Base-by-base conservation (phyloP, 768 basidiomycete species). In the Trametes punicea region DNA sequence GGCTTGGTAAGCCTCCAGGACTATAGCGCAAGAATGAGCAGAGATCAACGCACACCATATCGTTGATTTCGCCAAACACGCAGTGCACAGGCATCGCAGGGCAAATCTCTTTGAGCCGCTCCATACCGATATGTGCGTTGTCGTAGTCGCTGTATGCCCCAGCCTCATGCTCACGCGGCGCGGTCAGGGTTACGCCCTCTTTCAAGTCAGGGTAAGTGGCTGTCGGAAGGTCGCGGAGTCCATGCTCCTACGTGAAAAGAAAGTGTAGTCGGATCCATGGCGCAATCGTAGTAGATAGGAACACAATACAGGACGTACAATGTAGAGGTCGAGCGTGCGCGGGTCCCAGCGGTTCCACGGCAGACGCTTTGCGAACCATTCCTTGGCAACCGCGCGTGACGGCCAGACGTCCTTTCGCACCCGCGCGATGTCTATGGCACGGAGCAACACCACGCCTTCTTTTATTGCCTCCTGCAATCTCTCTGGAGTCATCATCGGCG, bases 131-230 rank as follows among this genome's bases (percentile, higher is more conserved):
- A 26, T 60, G 23, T 10, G 20, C 30, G 33, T 64, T 61, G 9
- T 42, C 46, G 42, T 59, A 56, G 41, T 55, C 61, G 2, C 47
- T 55, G 60, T 64, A 57, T 13, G 61, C n/a, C 10, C 57, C 67
- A 7, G 44, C 59, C 48, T 66, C 67, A 18, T 64, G 55, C 3
- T 46, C 46, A 4, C 57, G 57, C 3, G 67, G 31, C 30, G 62
- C 62, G 18, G 51, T 56, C 18, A 68, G 56, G 15, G 67, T 66
- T 2, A 66, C 65, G 23, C 65, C 67, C 20, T 62, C 61, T 26
- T 36, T 49, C 31, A 60, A 41, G 46, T 64, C 61, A 0, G 65
- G 67, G 49, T 65, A 66, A 4, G 40, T 46, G 2, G 40, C 41
- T 2, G 64, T 66, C 25, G 65, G 67, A 3, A 68, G 56, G n/a